Evolutionary conservation across 352 stramenopile species (phyloP).

Genomic region (Pilasporangium apinafurcum): DNA sequence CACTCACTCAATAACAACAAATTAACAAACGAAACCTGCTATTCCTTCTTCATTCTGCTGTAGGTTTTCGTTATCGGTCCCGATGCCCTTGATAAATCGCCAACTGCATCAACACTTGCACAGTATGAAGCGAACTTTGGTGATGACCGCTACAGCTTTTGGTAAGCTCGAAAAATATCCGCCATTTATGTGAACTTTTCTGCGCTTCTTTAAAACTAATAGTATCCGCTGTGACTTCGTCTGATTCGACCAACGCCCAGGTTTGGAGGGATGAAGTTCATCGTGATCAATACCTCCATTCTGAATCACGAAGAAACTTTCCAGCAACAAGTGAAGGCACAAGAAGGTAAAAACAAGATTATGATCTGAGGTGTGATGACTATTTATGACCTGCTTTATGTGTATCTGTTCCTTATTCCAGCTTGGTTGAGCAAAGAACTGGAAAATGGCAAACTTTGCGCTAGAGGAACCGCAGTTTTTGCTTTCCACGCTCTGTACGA

Average conservation of each 20-base stretch:
- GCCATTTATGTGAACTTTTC: not conserved
- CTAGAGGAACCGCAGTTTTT: slow-evolving; percentile 56
- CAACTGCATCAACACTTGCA: slow-evolving; percentile 5
- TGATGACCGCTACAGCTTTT: slow-evolving; percentile 70
- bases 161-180: slow-evolving; percentile 40
- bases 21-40: too few relatives aligned
- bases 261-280: slow-evolving; percentile 73
- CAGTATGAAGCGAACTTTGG: slow-evolving; percentile 53
- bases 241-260: slow-evolving; percentile 12
- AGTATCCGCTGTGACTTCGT: not conserved
- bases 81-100: slow-evolving; percentile 4
- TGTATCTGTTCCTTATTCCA: slow-evolving; percentile 7
- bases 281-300: slow-evolving; percentile 61
- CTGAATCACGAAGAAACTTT: slow-evolving; percentile 19
- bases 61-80: slow-evolving; percentile 52
- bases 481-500: slow-evolving; percentile 28
- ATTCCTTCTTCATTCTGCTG: too few relatives aligned
- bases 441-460: slow-evolving; percentile 77
- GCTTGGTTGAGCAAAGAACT: slow-evolving; percentile 74
- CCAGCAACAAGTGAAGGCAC: slow-evolving; percentile 20
- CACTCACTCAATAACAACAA: too few relatives aligned
- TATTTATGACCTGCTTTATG: not conserved
- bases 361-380: not conserved
- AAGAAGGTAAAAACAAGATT: slow-evolving; percentile 35
- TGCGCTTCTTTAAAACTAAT: not conserved